Percentiles rank a stretch among this genome's conserved stretches.
Conservation (phyloP, 306 rosid species). For the Quercus engelmannii region DNA sequence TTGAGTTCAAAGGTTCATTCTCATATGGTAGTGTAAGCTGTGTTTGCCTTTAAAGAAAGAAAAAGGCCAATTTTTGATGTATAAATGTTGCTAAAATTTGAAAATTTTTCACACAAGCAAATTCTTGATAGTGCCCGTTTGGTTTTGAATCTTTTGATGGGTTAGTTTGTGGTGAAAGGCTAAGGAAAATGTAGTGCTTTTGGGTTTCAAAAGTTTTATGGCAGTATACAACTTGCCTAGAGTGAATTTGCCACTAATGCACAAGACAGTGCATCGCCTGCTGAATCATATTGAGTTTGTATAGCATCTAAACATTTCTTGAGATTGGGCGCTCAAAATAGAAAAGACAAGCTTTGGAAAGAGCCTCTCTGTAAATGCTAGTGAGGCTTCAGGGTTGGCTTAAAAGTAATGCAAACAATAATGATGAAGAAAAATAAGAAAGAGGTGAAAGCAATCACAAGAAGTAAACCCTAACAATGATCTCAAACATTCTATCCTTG, state of each 20-base stretch:
- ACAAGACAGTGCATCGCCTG: not conserved
- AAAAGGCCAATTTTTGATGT: not conserved
- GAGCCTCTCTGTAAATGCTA: not conserved
- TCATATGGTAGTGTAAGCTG: not conserved
- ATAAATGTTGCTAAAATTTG: not conserved
- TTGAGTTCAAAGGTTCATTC: not conserved
- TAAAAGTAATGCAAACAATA: not conserved
- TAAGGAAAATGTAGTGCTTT: not conserved
- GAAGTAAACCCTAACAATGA: not conserved
- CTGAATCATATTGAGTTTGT: not conserved
- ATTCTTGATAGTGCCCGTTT: not conserved
- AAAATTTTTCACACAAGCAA: not conserved
- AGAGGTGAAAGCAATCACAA: slow-evolving; percentile 1
- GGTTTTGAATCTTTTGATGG: not conserved
- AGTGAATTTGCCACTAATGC: not conserved
- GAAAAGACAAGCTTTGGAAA: not conserved
- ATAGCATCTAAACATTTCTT: not conserved
- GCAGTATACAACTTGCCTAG: too few relatives aligned
- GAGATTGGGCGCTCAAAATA: not conserved
- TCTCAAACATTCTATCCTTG: not conserved
- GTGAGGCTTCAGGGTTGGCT: not conserved
- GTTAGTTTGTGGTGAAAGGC: not conserved
- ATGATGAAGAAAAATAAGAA: not conserved
- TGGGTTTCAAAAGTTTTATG: not conserved
- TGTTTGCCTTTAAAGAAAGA: not conserved